Evolutionary conservation across 371 early-diverging fungal genomes (phyloP), one percentile per base, ranked within the genome.

Genomic region (Ordospora colligata): DNA sequence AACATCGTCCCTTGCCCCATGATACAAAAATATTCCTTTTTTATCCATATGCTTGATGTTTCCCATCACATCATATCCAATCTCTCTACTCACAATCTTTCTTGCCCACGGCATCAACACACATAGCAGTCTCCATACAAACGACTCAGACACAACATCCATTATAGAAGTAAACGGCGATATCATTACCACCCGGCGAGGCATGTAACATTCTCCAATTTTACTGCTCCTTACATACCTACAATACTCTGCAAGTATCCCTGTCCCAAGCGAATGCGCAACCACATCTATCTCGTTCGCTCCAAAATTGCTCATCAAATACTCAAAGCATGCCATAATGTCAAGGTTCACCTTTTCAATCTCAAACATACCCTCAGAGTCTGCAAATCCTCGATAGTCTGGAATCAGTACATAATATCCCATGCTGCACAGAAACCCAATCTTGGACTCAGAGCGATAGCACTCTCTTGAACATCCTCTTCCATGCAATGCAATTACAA

Each of bases 371-470:
- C 80, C 82, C 37, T 74, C 66, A 58, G 78, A 80, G 62, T 80
- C 82, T 23, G 78, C 82, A 79, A 82, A 82, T n/a, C 63, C 80
- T 37, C 80, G 44, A 64, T 82, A 82, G 62, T 82, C 84, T 0
- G 75, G 42, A 7, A 83, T 69, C 4, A 83, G 62, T 17, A 71
- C 52, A 46, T 66, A 66, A 46, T 54, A 43, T 40, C 73, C 52
- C 23, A 44, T n/a, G 17, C 75, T 58, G 11, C 65, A n/a, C 40
- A 76, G 17, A 11, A 12, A 43, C 74, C 72, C 54, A 54, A 72
- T 42, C 42, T 69, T 45, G 43, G 66, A 73, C n/a, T 10, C 9
- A 1, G 27, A 9, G 21, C 23, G 2, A 53, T 14, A 53, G 32
- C 27, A 5, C 19, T 73, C 52, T 63, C 80, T 66, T 32, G 73